Base-by-base conservation (phyloP, 257 asterid genomes). In the Solanum corneliomulleri region DNA sequence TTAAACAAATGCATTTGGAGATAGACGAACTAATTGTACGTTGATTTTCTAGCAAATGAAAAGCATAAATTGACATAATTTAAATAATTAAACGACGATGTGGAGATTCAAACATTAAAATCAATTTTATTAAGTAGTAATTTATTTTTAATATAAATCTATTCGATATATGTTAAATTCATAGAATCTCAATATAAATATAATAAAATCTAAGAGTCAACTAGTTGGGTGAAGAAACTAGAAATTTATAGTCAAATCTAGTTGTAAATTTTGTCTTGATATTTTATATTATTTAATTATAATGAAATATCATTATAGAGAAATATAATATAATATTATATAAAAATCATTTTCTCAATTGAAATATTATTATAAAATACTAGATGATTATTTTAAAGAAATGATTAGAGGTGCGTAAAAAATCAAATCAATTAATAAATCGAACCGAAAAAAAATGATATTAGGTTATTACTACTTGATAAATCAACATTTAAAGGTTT, bases 71-170 rank as follows among this genome's bases (percentile, higher is more conserved):
- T 23, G 15, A 62, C 29, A 23, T n/a, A n/a, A 4, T 62, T n/a
- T 62, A 2, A 62, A 62, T 62, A 23, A 37, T 5, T 37, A 37
- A 33, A 33, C 5, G 1, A 68, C 14, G 39, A 29, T 7, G 6
- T 33, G 1, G 1, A 27, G 11, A 11, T 27, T 27, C 20, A 15
- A 66, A 4, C 37, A 0, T 27, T 10, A 27, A 0, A 13, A 66
- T 66, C 5, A 27, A 6, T 10, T 66, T 66, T 27, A 1, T 9
- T 66, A 66, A 20, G 13, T 4, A 27, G 21, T 0, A 0, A 0
- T 12, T 12, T 66, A 13, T 3, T 2, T 27, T 66, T 13, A 25
- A 6, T 66, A 27, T 6, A 4, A 66, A 4, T 0, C 1, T 27
- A 27, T 66, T 13, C 11, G 0, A 27, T 27, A 66, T 66, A 66